Evolutionary conservation across 1,284 basidiomycete species (phyloP).

Genomic region (Cystobasidiaceae sp.): DNA sequence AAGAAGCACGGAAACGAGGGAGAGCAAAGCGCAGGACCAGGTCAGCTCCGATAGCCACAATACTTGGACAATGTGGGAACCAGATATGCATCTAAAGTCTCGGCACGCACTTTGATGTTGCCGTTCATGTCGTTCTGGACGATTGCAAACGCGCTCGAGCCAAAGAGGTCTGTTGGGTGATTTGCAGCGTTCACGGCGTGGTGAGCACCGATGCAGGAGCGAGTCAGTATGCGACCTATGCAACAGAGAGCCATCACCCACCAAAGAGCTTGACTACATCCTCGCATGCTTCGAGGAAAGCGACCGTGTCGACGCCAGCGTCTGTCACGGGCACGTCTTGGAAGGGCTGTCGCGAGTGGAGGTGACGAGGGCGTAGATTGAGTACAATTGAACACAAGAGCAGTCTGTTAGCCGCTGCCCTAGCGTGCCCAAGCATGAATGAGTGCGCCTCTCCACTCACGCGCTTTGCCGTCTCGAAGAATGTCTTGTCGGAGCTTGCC

Average conservation of each 20-base stretch:
- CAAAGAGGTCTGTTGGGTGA: slow-evolving; percentile 66
- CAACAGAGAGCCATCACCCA: slow-evolving; percentile 50
- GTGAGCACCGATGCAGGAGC: not conserved
- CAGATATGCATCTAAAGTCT: too few relatives aligned
- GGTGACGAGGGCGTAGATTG: not conserved
- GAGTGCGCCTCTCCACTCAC: not conserved
- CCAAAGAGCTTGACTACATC: slow-evolving; percentile 89
- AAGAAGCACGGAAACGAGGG: not conserved
- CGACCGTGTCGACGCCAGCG: slow-evolving; percentile 77
- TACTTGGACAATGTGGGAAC: too few relatives aligned
- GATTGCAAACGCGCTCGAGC: slow-evolving; percentile 74
- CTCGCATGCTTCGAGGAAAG: slow-evolving; percentile 83
- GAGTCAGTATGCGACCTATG: too few relatives aligned
- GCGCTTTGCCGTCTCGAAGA: slow-evolving; percentile 29
- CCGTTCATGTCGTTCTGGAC: slow-evolving; percentile 86
- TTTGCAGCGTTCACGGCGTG: not conserved
- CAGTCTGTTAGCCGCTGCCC: not conserved
- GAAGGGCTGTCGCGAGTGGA: slow-evolving; percentile 61
- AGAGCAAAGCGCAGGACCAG: not conserved
- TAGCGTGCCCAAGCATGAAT: too few relatives aligned
- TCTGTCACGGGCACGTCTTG: slow-evolving; percentile 82
- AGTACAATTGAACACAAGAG: not conserved
- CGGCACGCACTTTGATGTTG: slow-evolving; percentile 71
- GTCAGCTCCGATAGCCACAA: too few relatives aligned
- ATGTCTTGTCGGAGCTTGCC: slow-evolving; percentile 13